These are phyloP conservation scores for Dalbergia oliveri DNA, from an alignment of 306 rosid species.

Conservation along the genomic window DNA sequence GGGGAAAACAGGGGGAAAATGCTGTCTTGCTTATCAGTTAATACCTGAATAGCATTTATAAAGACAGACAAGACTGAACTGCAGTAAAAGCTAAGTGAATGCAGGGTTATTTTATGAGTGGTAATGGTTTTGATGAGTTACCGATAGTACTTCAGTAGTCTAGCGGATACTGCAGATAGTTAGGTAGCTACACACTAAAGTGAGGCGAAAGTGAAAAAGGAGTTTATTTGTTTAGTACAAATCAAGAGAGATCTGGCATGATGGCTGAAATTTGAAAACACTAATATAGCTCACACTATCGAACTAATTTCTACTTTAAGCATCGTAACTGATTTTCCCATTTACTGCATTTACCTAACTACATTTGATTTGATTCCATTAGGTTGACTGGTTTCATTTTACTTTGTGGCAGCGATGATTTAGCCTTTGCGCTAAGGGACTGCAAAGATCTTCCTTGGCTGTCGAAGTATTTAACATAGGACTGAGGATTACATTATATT, in stretches of 20 bases:
- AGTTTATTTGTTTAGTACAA: background rate
- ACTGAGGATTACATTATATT: background rate
- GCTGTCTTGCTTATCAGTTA: slow-evolving; percentile 20
- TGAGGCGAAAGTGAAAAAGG: background rate
- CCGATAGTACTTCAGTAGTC: background rate
- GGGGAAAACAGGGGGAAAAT: background rate
- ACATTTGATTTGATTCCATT: slow-evolving; percentile 11
- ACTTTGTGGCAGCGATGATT: slow-evolving; percentile 71
- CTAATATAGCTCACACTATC: background rate
- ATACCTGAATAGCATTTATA: background rate
- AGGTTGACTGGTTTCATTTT: slow-evolving; percentile 42
- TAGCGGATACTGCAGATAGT: background rate
- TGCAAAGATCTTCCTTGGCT: slow-evolving; percentile 86
- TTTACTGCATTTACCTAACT: background rate
- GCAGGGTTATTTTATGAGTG: slow-evolving; percentile 67
- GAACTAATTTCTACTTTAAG: background rate
- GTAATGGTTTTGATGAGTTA: background rate
- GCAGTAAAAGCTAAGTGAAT: slow-evolving; percentile 49
- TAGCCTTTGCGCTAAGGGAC: slow-evolving; percentile 84
- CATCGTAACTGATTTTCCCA: background rate
- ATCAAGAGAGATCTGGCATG: background rate
- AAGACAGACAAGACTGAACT: background rate
- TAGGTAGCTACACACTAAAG: background rate
- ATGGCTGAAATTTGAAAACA: slow-evolving; percentile 9
- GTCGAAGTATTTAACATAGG: slow-evolving; percentile 73